Percentiles rank a stretch among this genome's conserved stretches.
Conservation (phyloP, 2,329 filamentous ascomycete species). For the Sarocladiaceae sp. region DNA sequence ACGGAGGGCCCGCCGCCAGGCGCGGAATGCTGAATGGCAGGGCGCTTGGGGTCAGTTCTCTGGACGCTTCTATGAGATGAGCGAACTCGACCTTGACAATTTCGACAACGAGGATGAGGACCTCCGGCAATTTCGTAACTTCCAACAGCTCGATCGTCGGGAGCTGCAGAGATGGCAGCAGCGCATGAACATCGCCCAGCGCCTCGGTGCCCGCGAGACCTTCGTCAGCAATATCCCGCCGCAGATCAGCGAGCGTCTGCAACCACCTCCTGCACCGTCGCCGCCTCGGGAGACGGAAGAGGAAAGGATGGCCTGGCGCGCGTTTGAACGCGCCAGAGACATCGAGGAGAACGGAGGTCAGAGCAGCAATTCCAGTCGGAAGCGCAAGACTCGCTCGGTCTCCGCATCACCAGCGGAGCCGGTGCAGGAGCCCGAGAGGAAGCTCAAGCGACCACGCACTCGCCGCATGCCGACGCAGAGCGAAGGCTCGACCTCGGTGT, state of each 20-base stretch:
- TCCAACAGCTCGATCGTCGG: constrained; percentile 51
- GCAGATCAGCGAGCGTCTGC: constrained; percentile 58
- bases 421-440: constrained; percentile 69
- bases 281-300: constrained; percentile 66
- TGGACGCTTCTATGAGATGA: constrained; percentile 56
- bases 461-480: constrained; percentile 53
- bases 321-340: constrained; percentile 79
- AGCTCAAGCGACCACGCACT: constrained; percentile 82
- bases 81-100: constrained; percentile 36
- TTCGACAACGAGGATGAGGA: constrained; percentile 66
- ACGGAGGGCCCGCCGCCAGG: constrained; percentile 52
- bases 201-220: constrained; percentile 68
- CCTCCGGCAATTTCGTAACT: constrained; percentile 48
- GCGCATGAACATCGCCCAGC: constrained; percentile 75
- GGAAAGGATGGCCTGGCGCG: constrained; percentile 83
- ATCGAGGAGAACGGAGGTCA: constrained; percentile 46
- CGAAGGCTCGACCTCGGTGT: constrained; percentile 41
- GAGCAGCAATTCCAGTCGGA: constrained; percentile 52
- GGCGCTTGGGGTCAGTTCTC: constrained; percentile 72
- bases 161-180: constrained; percentile 75
- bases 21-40: constrained; percentile 81
- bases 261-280: constrained; percentile 46
- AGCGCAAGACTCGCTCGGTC: constrained; percentile 69
- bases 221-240: constrained; percentile 61
- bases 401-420: constrained; percentile 68